Conservation (phyloP, 2,329 filamentous ascomycete genomes). For the Ceratocystis huliohia region DNA sequence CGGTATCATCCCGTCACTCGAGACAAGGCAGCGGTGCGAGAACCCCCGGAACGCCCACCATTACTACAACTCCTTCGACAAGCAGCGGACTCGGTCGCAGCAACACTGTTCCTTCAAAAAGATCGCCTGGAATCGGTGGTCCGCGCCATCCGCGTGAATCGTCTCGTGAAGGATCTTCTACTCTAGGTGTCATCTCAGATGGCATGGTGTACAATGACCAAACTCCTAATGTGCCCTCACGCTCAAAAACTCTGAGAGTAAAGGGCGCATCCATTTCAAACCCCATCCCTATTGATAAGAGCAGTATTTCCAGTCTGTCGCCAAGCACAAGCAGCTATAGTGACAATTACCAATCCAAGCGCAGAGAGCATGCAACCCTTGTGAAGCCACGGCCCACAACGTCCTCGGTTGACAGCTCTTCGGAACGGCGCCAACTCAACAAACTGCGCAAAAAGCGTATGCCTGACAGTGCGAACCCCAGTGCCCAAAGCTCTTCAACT, state of each 20-base stretch:
- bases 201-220: slow-evolving; percentile 6
- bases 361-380: slow-evolving; percentile 33
- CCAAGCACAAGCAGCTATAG: slow-evolving; percentile 30
- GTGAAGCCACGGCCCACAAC: slow-evolving; percentile 49
- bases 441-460: slow-evolving; percentile 81
- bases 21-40: slow-evolving; percentile 16
- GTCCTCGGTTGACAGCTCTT: slow-evolving; percentile 35
- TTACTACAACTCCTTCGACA: slow-evolving; percentile 42
- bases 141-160: slow-evolving; percentile 46
- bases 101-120: slow-evolving; percentile 88
- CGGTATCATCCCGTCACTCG: slow-evolving; percentile 61
- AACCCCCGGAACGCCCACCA: slow-evolving; percentile 21
- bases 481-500: slow-evolving; percentile 78
- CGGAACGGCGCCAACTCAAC: slow-evolving; percentile 63
- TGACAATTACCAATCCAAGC: slow-evolving; percentile 35
- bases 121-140: slow-evolving; percentile 58
- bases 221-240: not conserved
- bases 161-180: slow-evolving; percentile 20
- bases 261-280: slow-evolving; percentile 20
- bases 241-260: slow-evolving; percentile 10
- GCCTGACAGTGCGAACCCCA: slow-evolving; percentile 64
- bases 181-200: slow-evolving; percentile 17
- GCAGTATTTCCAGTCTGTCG: slow-evolving; percentile 25
- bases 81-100: slow-evolving; percentile 45
- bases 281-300: slow-evolving; percentile 25